Evolutionary conservation across 73 alveolate species (phyloP).

Genomic region (Blepharisma japonicum): DNA sequence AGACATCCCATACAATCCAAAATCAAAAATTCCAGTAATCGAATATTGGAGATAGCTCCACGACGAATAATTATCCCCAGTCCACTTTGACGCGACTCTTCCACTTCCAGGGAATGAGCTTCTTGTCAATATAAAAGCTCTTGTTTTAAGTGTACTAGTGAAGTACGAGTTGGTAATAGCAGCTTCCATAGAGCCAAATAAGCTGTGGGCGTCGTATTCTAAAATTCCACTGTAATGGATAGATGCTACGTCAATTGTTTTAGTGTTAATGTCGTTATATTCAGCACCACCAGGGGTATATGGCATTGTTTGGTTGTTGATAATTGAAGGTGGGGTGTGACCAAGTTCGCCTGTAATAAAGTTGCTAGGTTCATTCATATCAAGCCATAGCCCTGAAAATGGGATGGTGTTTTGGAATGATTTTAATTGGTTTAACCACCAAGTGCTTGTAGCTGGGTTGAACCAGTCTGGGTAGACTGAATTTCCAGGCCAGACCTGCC

Average conservation of each 20-base stretch:
- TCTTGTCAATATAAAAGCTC: constrained; percentile 91
- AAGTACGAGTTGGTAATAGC: constrained; percentile 70
- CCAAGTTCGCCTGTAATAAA: constrained; percentile 61
- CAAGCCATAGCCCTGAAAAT: constrained; percentile 96
- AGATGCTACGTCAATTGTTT: constrained; percentile 43
- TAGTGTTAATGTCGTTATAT: background rate
- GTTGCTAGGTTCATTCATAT: constrained; percentile 93
- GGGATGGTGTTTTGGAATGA: constrained; percentile 51
- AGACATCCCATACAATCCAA: constrained; percentile 91
- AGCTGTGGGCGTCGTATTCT: constrained; percentile 78
- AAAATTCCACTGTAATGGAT: constrained; percentile 54
- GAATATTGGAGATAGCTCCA: constrained; percentile 70
- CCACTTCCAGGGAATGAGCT: constrained; percentile 94
- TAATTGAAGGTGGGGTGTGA: constrained; percentile 59
- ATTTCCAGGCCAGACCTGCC: constrained; percentile 97
- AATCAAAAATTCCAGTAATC: constrained; percentile 59
- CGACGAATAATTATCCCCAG: constrained; percentile 91
- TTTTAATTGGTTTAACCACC: constrained; percentile 64
- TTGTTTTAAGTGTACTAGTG: constrained; percentile 39
- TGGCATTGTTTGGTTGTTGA: constrained; percentile 46
- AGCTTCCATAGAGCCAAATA: constrained; percentile 75
- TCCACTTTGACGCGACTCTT: constrained; percentile 94
- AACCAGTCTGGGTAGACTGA: constrained; percentile 90
- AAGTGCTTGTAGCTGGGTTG: constrained; percentile 63
- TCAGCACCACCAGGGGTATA: constrained; percentile 89